phyloP scores from a whole-genome alignment of 352 stramenopile species.

The Thraustochytrium sp. region DNA sequence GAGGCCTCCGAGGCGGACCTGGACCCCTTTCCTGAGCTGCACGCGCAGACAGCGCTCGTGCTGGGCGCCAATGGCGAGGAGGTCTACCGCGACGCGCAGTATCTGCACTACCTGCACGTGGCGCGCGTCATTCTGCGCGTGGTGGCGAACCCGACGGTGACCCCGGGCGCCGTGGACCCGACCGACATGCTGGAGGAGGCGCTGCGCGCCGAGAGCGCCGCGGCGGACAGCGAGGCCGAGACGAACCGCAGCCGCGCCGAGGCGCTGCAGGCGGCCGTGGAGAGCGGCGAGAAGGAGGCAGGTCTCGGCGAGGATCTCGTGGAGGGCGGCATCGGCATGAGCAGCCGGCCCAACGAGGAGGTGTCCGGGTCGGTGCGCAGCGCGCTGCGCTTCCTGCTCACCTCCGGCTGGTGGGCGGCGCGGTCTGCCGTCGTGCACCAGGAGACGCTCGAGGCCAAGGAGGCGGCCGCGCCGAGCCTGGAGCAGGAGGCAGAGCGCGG shows the following conservation, averaged over 20 bases:
- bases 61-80: slow-evolving; percentile 32
- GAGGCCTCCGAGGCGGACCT: neutral
- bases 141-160: slow-evolving; percentile 19
- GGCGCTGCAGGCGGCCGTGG: too few relatives aligned
- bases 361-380: neutral
- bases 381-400: slow-evolving; percentile 20
- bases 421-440: slow-evolving; percentile 45
- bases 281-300: neutral
- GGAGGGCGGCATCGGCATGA: neutral
- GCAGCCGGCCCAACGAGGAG: neutral
- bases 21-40: neutral
- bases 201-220: neutral
- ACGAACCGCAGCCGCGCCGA: too few relatives aligned
- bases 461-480: slow-evolving; percentile 42
- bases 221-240: neutral
- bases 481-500: slow-evolving; percentile 43
- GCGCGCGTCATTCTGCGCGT: slow-evolving; percentile 25
- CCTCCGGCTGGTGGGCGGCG: slow-evolving; percentile 46
- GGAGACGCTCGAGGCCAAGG: slow-evolving; percentile 38
- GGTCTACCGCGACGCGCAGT: slow-evolving; percentile 23
- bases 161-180: slow-evolving; percentile 22
- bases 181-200: slow-evolving; percentile 32
- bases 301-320: neutral
- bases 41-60: slow-evolving; percentile 10
- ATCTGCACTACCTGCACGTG: slow-evolving; percentile 7